Conservation (phyloP, 1,284 basidiomycete genomes). For the Ceratobasidium sp. region DNA sequence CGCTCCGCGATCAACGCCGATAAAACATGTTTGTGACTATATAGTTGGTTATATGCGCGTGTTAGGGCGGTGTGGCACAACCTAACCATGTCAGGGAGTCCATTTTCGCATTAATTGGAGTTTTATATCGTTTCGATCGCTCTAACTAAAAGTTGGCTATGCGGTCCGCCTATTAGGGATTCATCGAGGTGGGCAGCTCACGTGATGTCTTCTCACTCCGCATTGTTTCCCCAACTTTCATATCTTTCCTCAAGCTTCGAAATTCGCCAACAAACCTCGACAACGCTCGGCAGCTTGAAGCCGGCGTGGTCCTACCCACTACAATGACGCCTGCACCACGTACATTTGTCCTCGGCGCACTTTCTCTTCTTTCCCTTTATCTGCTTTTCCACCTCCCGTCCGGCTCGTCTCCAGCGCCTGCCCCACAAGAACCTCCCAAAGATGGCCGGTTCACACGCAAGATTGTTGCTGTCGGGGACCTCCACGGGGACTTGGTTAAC, state of each 20-base stretch:
- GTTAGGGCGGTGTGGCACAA: too few species aligned
- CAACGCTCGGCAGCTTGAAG: not conserved
- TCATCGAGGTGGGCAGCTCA: too few species aligned
- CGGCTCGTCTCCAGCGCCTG: constrained; percentile 14
- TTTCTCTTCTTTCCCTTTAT: constrained; percentile 27
- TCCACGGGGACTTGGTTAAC: constrained; percentile 79
- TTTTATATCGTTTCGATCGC: too few species aligned
- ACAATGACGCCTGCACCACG: constrained; percentile 28
- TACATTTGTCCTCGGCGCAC: constrained; percentile 24
- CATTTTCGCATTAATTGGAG: too few species aligned
- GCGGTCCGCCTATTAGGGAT: too few species aligned
- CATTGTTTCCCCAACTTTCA: not conserved
- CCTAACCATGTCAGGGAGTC: too few species aligned
- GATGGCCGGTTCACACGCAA: constrained; percentile 45
- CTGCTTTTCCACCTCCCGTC: constrained; percentile 28
- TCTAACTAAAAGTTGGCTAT: too few species aligned
- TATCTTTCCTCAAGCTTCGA: not conserved
- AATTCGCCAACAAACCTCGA: not conserved
- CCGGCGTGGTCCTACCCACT: not conserved
- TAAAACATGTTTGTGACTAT: too few species aligned
- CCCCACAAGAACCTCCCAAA: not conserved
- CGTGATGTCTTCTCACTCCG: not conserved
- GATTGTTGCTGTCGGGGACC: constrained; percentile 80
- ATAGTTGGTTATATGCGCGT: too few species aligned
- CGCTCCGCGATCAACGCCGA: too few species aligned